Base-by-base conservation (phyloP, 805 yeast genomes). In the Metschnikowia sp. region DNA sequence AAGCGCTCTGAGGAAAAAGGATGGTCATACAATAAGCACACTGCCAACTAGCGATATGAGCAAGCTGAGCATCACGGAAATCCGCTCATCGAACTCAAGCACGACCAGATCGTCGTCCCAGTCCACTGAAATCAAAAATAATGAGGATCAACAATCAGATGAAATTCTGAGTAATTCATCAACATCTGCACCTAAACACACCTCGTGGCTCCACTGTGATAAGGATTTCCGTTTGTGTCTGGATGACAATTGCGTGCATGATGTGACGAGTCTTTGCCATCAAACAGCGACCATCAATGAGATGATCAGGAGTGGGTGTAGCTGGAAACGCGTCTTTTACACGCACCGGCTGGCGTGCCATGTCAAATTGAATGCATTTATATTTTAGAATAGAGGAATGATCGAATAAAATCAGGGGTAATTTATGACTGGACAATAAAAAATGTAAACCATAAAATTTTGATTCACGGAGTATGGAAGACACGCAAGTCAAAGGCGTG, bases 181-280 rank as follows among this genome's bases (percentile, higher is more conserved):
- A 22, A 22, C 26, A 18, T 39, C 28, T 19, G 32, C 32, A 11
- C 45, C 39, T 30, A 39, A 33, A 12, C 46, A 48, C 12, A 38
- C 48, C 5, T 48, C 50, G 33, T 55, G 59, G 59, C 51, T 55
- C 8, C 48, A 50, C 36, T 52, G 57, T 30, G 59, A 55, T 40
- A 30, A 31, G 12, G 50, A 50, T 36, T 49, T 47, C 29, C 40
- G 47, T 5, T 48, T 55, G 12, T 49, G 57, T 18, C 53, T 45
- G 47, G 54, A 49, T 29, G 57, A 55, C 12, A 13, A 19, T 12
- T 52, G 51, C 33, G 47, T 38, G 6, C 53, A 49, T 26, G 51
- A 44, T n/a, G 10, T 28, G n/a, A 49, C 34, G 39, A 33, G 45
- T 13, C 40, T 31, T 19, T 54, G 53, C 35, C 54, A 54, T n/a